phyloP scores from a whole-genome alignment of 768 basidiomycete species.

The Suillus subaureus region DNA sequence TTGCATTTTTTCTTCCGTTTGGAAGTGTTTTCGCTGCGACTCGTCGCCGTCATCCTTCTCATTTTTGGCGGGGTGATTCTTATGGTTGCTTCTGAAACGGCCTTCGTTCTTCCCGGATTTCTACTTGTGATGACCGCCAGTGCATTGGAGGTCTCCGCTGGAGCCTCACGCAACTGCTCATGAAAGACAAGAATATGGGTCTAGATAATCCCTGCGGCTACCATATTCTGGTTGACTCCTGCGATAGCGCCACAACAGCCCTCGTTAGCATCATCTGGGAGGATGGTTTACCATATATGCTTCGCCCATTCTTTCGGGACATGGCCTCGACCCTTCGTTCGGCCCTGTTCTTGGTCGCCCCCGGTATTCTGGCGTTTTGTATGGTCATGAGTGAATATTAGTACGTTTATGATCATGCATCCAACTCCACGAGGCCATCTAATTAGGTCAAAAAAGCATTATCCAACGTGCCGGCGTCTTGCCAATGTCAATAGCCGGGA shows the following conservation, averaged over 20 bases:
- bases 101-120: conserved; percentile 83
- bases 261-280: conserved; percentile 72
- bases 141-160: conserved; percentile 88
- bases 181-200: conserved; percentile 82
- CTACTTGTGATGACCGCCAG: conserved; percentile 88
- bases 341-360: conserved; percentile 64
- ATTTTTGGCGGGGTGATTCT: conserved; percentile 92
- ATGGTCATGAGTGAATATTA: conserved; percentile 98
- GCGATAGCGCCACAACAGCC: conserved; percentile 74
- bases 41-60: conserved; percentile 85
- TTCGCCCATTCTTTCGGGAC: conserved; percentile 70
- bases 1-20: conserved; percentile 93
- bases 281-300: conserved; percentile 69
- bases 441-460: conserved; percentile 57
- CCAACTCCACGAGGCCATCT: conserved; percentile 27
- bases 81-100: conserved; percentile 94
- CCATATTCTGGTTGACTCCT: conserved; percentile 93
- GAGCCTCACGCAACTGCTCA: conserved; percentile 89
- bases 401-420: conserved; percentile 77
- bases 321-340: conserved; percentile 56
- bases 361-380: conserved; percentile 86
- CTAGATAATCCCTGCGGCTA: conserved; percentile 91
- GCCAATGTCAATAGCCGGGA: conserved; percentile 97
- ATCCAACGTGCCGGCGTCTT: conserved; percentile 92
- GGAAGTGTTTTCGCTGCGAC: conserved; percentile 85